Conservation (phyloP, 2,329 filamentous ascomycete species). For the Xylariaceae sp. region DNA sequence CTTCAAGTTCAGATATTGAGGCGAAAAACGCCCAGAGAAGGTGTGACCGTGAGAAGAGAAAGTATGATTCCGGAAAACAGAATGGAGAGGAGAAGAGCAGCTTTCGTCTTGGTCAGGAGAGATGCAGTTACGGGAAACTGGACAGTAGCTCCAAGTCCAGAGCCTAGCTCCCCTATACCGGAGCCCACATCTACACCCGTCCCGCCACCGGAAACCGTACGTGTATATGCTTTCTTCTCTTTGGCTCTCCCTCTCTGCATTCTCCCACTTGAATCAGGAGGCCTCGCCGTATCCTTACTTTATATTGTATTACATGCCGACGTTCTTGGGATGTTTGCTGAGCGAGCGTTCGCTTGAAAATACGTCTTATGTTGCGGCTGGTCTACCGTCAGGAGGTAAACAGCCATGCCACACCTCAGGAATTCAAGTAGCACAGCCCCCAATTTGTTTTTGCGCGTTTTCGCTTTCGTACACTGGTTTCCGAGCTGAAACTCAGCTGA, state of each 20-base stretch:
- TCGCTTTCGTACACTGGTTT: background rate
- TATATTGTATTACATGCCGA: no score
- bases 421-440: background rate
- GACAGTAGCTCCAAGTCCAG: slow-evolving; percentile 12
- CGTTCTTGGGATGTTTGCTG: no score
- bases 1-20: no score
- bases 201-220: slow-evolving; percentile 4
- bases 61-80: background rate
- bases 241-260: no score
- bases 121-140: slow-evolving; percentile 14
- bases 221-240: background rate
- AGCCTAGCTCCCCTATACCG: slow-evolving; percentile 5
- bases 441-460: background rate
- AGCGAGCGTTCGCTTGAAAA: no score
- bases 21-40: background rate
- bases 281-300: no score
- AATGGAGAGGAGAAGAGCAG: background rate
- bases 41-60: background rate
- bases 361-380: no score
- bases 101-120: slow-evolving; percentile 4
- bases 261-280: background rate
- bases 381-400: no score
- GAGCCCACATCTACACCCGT: background rate
- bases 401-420: background rate
- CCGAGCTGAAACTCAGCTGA: background rate